Evolutionary conservation across 2,329 filamentous ascomycete genomes (phyloP).

Genomic region (Aspergillus sergii): DNA sequence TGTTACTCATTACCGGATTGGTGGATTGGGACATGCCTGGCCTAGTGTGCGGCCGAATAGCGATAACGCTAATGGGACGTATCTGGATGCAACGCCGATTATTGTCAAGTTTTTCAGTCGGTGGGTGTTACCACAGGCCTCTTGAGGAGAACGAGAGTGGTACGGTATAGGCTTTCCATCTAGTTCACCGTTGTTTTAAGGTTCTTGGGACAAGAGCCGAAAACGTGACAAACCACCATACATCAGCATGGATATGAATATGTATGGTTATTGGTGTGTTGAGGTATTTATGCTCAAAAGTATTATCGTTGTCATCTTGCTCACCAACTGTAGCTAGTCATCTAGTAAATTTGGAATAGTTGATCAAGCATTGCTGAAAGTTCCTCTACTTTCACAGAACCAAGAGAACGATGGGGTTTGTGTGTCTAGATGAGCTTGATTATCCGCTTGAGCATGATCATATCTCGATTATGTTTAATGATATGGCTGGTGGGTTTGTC

Average conservation of each 20-base stretch:
- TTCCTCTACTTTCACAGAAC: too few species aligned
- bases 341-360: too few species aligned
- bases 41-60: slow-evolving; percentile 22
- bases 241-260: neutral
- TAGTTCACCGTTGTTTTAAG: neutral
- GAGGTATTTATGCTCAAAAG: neutral
- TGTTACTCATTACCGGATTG: slow-evolving; percentile 22
- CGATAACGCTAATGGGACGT: slow-evolving; percentile 19
- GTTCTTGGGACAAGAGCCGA: neutral
- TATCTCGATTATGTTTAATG: neutral
- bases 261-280: neutral
- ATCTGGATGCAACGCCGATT: slow-evolving; percentile 23
- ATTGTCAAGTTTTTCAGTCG: slow-evolving; percentile 25
- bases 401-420: neutral
- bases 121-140: neutral
- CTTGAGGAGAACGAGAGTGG: too few species aligned
- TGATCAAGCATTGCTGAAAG: too few species aligned
- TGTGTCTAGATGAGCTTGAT: neutral
- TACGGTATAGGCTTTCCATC: neutral
- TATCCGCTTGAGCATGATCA: neutral
- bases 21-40: slow-evolving; percentile 23
- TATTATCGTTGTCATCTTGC: neutral
- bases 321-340: neutral
- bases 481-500: neutral
- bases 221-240: neutral